phyloP scores from a whole-genome alignment of 345 rosid genomes.

The Melastoma malabathricum region DNA sequence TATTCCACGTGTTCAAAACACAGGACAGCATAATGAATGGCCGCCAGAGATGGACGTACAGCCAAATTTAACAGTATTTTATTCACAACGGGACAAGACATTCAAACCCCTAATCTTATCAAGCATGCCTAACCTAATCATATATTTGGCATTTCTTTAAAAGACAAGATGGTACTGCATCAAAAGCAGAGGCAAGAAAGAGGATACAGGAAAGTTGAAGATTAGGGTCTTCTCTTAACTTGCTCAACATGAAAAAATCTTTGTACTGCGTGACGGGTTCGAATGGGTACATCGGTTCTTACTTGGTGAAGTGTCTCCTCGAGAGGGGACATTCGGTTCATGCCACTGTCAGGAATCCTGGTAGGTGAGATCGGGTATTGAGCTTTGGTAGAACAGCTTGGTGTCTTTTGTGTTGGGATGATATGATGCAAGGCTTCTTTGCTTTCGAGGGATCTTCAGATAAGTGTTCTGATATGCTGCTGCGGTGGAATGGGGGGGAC shows the following conservation, averaged over 20 bases:
- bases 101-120: too few relatives aligned
- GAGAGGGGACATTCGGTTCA: constrained; percentile 45
- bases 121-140: too few relatives aligned
- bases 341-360: constrained; percentile 64
- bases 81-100: too few relatives aligned
- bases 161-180: too few relatives aligned
- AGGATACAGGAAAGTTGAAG: neutral
- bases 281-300: constrained; percentile 64
- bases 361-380: constrained; percentile 10
- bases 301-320: constrained; percentile 66
- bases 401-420: too few relatives aligned
- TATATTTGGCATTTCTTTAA: too few relatives aligned
- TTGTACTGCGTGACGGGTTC: constrained; percentile 77
- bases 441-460: constrained; percentile 14
- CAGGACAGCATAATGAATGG: too few relatives aligned
- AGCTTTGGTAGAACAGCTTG: too few relatives aligned
- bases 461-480: constrained; percentile 23
- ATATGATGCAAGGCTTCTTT: neutral
- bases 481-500: constrained; percentile 30
- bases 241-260: constrained; percentile 1
- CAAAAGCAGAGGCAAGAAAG: constrained; percentile 4
- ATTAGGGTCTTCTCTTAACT: too few relatives aligned
- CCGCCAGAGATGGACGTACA: too few relatives aligned
- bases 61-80: too few relatives aligned
- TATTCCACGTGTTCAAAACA: too few relatives aligned